Evolutionary conservation across 768 basidiomycete genomes (phyloP).

Genomic region (Clitopilus hobsonii): DNA sequence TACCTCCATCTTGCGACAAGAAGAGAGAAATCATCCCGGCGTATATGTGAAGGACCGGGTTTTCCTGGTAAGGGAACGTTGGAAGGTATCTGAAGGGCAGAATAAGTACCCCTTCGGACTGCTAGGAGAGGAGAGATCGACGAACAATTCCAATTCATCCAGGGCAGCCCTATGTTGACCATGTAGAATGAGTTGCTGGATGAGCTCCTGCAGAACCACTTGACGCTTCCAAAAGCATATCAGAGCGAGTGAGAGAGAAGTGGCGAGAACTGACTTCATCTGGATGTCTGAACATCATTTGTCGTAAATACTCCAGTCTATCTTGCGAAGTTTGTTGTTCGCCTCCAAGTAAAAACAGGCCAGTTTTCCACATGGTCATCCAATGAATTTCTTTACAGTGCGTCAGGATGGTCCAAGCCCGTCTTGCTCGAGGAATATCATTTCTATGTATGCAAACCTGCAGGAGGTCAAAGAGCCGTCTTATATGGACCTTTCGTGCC

Average conservation of each 20-base stretch:
- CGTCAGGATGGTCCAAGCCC: conserved; percentile 70
- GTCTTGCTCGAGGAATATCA: conserved; percentile 58
- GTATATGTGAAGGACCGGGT: conserved; percentile 74
- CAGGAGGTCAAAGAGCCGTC: conserved; percentile 70
- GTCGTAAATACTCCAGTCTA: conserved; percentile 55
- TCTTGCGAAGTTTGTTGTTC: conserved; percentile 18
- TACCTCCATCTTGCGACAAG: conserved; percentile 37
- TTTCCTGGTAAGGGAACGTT: conserved; percentile 83
- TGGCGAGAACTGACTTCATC: conserved; percentile 49
- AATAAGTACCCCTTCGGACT: conserved; percentile 4
- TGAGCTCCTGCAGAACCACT: conserved; percentile 67
- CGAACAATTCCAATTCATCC: conserved; percentile 83
- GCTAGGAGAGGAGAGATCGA: conserved; percentile 4
- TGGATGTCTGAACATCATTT: conserved; percentile 67
- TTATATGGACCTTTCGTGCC: conserved; percentile 66
- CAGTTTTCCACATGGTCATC: conserved; percentile 66
- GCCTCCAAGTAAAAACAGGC: conserved; percentile 47
- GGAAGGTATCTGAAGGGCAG: conserved; percentile 64
- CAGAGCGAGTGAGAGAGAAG: conserved; percentile 1
- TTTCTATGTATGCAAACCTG: conserved; percentile 65
- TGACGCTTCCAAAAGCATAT: conserved; percentile 49
- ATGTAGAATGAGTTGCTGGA: conserved; percentile 58
- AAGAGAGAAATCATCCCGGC: conserved; percentile 74
- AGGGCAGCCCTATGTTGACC: conserved; percentile 64
- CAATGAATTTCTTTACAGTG: conserved; percentile 78